Conservation (phyloP, 1,284 basidiomycete species). For the Heliocybe sulcata region DNA sequence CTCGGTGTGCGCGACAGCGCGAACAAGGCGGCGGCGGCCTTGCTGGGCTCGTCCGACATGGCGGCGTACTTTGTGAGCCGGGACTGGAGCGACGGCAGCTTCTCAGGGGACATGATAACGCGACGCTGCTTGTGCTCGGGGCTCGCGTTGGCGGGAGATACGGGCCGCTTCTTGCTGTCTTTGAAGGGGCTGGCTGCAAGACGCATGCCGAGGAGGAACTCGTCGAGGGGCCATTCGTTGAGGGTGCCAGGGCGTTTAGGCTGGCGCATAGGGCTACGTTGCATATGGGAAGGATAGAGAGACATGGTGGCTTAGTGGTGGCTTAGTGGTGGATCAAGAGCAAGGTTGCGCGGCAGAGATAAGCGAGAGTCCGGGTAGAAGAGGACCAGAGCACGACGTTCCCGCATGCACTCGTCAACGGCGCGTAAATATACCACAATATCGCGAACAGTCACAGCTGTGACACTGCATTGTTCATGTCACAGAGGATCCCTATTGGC, state of each 20-base stretch:
- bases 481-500: neutral
- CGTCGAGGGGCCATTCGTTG: neutral
- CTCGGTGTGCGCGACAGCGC: neutral
- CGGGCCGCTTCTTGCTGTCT: neutral
- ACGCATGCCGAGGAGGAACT: neutral
- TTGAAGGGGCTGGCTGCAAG: neutral
- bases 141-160: neutral
- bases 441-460: neutral
- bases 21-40: neutral
- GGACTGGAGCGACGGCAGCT: neutral
- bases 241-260: neutral
- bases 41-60: neutral
- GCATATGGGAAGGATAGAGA: neutral
- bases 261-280: neutral
- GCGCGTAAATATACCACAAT: neutral
- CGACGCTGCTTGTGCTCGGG: neutral
- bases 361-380: neutral
- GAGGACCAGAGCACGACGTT: neutral
- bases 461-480: neutral
- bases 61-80: neutral
- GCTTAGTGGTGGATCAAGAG: neutral
- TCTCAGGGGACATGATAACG: neutral
- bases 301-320: neutral
- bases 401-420: neutral
- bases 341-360: neutral